Evolutionary conservation across 2,329 filamentous ascomycete species (phyloP).

Genomic region (Rhinocladiella similis): DNA sequence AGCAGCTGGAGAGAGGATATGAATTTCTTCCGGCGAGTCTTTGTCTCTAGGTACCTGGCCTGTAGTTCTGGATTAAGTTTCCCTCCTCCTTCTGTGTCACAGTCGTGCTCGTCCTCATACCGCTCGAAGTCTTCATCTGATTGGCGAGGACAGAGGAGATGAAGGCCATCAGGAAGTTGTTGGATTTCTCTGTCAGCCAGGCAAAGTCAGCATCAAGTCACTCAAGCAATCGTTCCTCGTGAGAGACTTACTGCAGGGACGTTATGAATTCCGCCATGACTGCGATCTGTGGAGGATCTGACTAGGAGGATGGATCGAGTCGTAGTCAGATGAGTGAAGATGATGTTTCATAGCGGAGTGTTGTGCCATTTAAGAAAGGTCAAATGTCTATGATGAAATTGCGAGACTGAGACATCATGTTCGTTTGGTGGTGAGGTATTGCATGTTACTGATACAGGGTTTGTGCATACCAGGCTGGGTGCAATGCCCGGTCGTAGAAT

Average conservation of each 20-base stretch:
- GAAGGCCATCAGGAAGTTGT: slow-evolving; percentile 48
- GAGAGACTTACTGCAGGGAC: slow-evolving; percentile 41
- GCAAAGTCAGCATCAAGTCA: not conserved
- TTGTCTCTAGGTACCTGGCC: slow-evolving; percentile 55
- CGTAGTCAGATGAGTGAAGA: not conserved
- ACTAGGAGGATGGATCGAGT: not conserved
- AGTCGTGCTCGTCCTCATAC: slow-evolving; percentile 56
- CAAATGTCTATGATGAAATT: not conserved
- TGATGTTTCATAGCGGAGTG: not conserved
- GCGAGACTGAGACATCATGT: not conserved
- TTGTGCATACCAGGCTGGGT: too few relatives aligned
- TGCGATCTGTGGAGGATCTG: not conserved
- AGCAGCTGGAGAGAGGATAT: slow-evolving; percentile 69
- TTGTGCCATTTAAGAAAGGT: not conserved
- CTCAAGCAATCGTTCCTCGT: not conserved
- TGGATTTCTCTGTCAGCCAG: slow-evolving; percentile 37
- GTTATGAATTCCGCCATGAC: slow-evolving; percentile 43
- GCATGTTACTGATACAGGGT: not conserved
- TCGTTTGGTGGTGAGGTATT: not conserved
- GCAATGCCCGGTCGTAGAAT: not conserved
- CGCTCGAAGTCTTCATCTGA: slow-evolving; percentile 43
- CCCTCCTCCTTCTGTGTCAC: slow-evolving; percentile 49
- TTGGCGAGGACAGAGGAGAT: slow-evolving; percentile 67
- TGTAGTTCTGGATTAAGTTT: slow-evolving; percentile 36
- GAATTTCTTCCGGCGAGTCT: slow-evolving; percentile 60